These are phyloP conservation scores for Schizochytrium sp. DNA, from an alignment of 108 stramenopile species.

Conservation along the genomic window DNA sequence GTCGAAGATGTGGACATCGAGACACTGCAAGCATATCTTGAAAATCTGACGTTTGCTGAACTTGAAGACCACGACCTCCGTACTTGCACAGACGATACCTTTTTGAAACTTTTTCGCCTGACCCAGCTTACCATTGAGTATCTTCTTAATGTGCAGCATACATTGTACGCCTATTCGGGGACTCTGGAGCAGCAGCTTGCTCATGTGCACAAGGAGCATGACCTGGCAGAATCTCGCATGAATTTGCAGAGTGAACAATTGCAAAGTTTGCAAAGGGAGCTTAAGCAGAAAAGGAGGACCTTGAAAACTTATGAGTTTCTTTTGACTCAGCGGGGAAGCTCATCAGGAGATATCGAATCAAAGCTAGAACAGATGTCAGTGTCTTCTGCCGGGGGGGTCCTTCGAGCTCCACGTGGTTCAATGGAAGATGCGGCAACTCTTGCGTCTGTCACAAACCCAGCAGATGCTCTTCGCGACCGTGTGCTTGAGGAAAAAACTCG, in stretches of 20 bases:
- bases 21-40: slow-evolving; percentile 52
- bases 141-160: slow-evolving; percentile 61
- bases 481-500: not conserved
- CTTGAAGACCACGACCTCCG: not conserved
- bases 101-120: slow-evolving; percentile 50
- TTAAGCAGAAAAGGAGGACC: not conserved
- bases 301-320: slow-evolving; percentile 41
- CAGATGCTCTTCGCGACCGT: not conserved
- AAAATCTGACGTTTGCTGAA: slow-evolving; percentile 29
- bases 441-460: not conserved
- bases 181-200: not conserved
- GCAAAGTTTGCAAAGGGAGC: not conserved
- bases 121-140: slow-evolving; percentile 61
- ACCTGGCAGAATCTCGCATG: not conserved
- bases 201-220: not conserved
- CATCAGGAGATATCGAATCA: not conserved
- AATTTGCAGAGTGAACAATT: not conserved
- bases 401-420: not conserved
- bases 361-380: too few species aligned
- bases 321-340: not conserved
- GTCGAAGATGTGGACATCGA: slow-evolving; percentile 59
- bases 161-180: not conserved
- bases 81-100: not conserved
- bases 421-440: not conserved
- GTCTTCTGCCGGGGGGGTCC: too few species aligned